Base-by-base conservation (phyloP, 2,329 filamentous ascomycete genomes). In the Stromatinia cepivora region DNA sequence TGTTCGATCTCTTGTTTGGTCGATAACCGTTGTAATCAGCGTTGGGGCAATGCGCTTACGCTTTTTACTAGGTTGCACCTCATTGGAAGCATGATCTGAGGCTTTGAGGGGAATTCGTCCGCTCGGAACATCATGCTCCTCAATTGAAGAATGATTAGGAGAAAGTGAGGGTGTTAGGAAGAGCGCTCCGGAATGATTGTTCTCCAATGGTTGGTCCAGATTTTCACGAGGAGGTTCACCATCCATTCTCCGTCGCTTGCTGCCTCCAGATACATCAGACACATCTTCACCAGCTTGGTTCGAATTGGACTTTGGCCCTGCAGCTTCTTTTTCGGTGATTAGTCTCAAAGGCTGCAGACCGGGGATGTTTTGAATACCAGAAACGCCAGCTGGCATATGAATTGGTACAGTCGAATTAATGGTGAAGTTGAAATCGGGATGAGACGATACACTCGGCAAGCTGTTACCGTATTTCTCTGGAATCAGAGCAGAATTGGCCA, bases 21-120 rank as follows among this genome's bases (percentile, higher is more conserved):
- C 73, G 57, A 77, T 71, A 15, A 45, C 65, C 17, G 74, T 56
- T 13, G 76, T 73, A n/a, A 79, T 48, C 1, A 76, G 70, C 28
- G 74, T 78, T 31, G 77, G 74, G 13, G 74, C 76, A 34, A 80
- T 71, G 64, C 79, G 73, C 70, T 77, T 79, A 66, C 74, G 75
- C 66, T 79, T 78, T 66, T 77, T 78, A 28, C 62, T 69, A 57
- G 45, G 34, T 36, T 48, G 52, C 31, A 61, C 65, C 20, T 31
- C 45, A 50, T 62, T 25, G 9, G 11, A n/a, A 39, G 34, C 20
- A 28, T 46, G n/a, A 2, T 31, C 17, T 45, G 36, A 39, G 46
- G 15, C 4, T 17, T 45, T 22, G 25, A 25, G n/a, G 7, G 20
- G 50, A 20, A 56, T 45, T 20, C 56, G 50, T 34, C 56, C 34